A percentile compares a stretch with the other conserved stretches of the same genome.
These are phyloP conservation scores for Paraurostyla sp. DNA, from an alignment of 73 alveolate genomes.

Conservation along the genomic window DNA sequence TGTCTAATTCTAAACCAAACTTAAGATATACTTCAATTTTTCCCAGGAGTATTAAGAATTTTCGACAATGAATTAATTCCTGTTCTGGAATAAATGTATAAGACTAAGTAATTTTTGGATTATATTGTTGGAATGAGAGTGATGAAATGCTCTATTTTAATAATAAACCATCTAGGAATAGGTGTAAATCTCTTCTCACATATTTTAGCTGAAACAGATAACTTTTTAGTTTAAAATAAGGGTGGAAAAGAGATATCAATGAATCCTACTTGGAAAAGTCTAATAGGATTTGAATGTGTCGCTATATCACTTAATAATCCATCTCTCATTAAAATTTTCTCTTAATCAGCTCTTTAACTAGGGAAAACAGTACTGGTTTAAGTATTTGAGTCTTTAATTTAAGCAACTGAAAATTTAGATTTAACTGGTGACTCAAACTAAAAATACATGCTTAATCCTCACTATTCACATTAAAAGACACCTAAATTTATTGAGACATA, in stretches of 20 bases:
- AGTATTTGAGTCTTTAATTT: conserved; percentile 29
- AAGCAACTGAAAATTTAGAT: conserved; percentile 34
- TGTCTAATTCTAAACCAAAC: conserved; percentile 31
- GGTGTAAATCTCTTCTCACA: conserved; percentile 52
- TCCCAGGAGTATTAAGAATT: conserved; percentile 32
- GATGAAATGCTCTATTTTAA: conserved; percentile 32
- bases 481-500: conserved; percentile 57
- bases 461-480: conserved; percentile 24
- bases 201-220: conserved; percentile 51
- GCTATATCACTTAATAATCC: conserved; percentile 54
- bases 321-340: conserved; percentile 2
- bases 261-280: conserved; percentile 43
- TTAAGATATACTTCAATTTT: conserved; percentile 15
- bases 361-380: conserved; percentile 37
- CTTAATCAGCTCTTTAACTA: conserved; percentile 49
- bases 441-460: conserved; percentile 16
- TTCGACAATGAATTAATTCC: conserved; percentile 58
- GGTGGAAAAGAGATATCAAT: neutral
- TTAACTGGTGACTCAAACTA: conserved; percentile 5
- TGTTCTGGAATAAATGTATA: conserved; percentile 48
- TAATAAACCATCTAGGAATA: conserved; percentile 49
- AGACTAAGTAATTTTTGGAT: conserved; percentile 39
- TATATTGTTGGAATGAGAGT: conserved; percentile 62
- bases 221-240: neutral
- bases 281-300: conserved; percentile 46